These are phyloP conservation scores for Debaryomyces sp. DNA, from an alignment of 1,139 yeast species.

Conservation along the genomic window DNA sequence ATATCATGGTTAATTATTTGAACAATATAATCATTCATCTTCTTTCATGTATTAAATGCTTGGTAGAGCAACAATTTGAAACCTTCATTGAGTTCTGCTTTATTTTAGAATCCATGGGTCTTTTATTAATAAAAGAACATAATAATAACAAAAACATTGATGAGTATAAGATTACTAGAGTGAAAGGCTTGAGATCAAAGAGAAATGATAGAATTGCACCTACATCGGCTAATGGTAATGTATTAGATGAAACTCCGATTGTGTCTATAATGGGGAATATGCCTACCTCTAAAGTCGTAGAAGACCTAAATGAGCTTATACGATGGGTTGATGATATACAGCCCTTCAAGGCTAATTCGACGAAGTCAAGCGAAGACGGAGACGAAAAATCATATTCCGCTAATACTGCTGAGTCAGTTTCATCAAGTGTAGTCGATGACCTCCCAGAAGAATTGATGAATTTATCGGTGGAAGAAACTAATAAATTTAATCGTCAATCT, in stretches of 20 bases:
- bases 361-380: background rate
- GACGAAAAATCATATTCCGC: constrained; percentile 15
- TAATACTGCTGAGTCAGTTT: constrained; percentile 14
- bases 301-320: constrained; percentile 29
- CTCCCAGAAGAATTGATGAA: constrained; percentile 12
- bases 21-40: constrained; percentile 25
- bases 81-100: constrained; percentile 53
- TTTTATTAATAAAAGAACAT: constrained; percentile 53
- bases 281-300: constrained; percentile 34
- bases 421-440: constrained; percentile 14
- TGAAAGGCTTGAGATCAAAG: constrained; percentile 65
- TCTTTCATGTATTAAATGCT: constrained; percentile 20
- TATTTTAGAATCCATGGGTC: constrained; percentile 78
- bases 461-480: constrained; percentile 11
- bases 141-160: constrained; percentile 24
- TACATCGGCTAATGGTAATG: constrained; percentile 21
- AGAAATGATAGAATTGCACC: constrained; percentile 24
- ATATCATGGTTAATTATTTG: constrained; percentile 30
- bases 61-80: constrained; percentile 26
- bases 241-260: constrained; percentile 15
- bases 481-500: constrained; percentile 20
- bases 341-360: background rate
- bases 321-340: constrained; percentile 34
- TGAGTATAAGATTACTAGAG: constrained; percentile 57
- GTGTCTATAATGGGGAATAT: constrained; percentile 10